Base-by-base conservation (phyloP, 805 yeast genomes). In the Metschnikowia amazonensis region DNA sequence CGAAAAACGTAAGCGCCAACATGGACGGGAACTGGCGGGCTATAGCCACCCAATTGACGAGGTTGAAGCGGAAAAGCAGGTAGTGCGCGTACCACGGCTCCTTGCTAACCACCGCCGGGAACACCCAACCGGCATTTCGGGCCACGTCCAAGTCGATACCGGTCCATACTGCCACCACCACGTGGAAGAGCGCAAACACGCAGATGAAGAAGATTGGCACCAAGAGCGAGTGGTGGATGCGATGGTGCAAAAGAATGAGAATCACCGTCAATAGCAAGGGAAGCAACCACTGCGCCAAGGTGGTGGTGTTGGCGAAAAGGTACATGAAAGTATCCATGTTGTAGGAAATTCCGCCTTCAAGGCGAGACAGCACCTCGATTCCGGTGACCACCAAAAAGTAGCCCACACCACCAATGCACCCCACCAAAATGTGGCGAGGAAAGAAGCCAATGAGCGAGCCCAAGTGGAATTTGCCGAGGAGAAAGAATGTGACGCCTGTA, bases 391-490 rank as follows among this genome's bases (percentile, higher is more conserved):
- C 70, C 41, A 94, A 71, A 65, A 94, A 94, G 67, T 87, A 90
- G 6, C 99, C 99, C 40, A 94, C 99, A 59, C 99, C 99, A 32
- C 99, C 99, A 56, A 94, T 90, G 62, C 98, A 94, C 1, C 99
- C 99, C 30, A 94, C 94, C 24, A 94, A 74, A 45, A 94, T 92
- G 64, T 94, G 99, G 50, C 97, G 75, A 1, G 99, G 99, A 73
- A 94, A 94, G 62, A 89, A 94, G 0, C 96, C 96, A 17, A 92
- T 96, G 18, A 94, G 68, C 27, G 87, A 78, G 5, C 99, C 99
- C 30, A 94, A 68, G 48, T 74, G 78, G 58, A 87, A 79, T 57
- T 81, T 84, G 5, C 99, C 99, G 36, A 94, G 71, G 1, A 76
- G 37, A 54, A 78, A 81, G 60, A 94, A 94, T 1, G 86, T 86